These are phyloP conservation scores for Colletotrichum limetticola DNA, from an alignment of 2,329 filamentous ascomycete species.

Conservation along the genomic window DNA sequence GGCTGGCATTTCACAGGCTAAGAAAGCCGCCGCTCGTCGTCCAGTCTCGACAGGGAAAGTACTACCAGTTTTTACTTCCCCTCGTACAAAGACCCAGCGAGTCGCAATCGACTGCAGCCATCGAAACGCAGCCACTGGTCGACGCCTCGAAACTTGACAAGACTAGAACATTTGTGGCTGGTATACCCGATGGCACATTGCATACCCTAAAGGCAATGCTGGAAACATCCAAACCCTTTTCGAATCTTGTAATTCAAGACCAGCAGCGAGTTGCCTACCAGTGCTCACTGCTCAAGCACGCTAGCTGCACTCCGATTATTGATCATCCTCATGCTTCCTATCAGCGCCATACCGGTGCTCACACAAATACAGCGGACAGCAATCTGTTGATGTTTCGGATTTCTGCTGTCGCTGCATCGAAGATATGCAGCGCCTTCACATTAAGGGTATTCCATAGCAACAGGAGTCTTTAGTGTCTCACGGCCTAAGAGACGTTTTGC, in stretches of 20 bases:
- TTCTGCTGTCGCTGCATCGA: neutral
- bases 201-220: neutral
- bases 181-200: constrained; percentile 2
- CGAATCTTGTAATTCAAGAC: neutral
- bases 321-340: neutral
- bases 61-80: neutral
- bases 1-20: neutral
- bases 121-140: constrained; percentile 4
- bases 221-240: neutral
- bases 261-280: neutral
- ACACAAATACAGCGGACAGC: neutral
- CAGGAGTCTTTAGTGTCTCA: neutral
- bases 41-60: neutral
- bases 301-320: neutral
- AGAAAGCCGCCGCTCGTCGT: neutral
- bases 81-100: neutral
- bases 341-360: too few relatives aligned
- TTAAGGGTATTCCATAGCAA: neutral
- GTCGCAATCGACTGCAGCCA: neutral
- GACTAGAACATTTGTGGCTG: neutral
- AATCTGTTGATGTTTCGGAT: neutral
- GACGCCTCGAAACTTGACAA: constrained; percentile 16
- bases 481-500: neutral
- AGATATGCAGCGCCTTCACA: neutral
- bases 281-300: neutral